A percentile compares a stretch with the other conserved stretches of the same genome.
Conservation (phyloP, 208 protist species). For the Plasmodiophora brassicae region DNA sequence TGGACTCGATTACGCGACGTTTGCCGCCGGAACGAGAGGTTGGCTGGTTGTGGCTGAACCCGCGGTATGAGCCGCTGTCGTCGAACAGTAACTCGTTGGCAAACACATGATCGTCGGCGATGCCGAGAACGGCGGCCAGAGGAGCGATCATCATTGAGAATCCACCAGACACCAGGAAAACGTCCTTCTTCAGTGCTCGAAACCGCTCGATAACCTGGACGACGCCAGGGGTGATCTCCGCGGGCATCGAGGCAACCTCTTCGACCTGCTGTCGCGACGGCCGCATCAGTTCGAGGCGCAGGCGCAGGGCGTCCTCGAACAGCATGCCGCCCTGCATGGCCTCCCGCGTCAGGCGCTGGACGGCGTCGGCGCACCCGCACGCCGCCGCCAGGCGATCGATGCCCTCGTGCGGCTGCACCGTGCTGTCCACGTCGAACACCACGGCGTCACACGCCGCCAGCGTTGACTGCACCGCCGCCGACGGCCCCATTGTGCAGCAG, state of each 20-base stretch:
- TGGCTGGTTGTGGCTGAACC: background rate
- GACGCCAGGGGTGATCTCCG: background rate
- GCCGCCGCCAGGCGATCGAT: constrained; percentile 12
- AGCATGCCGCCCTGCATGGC: constrained; percentile 20
- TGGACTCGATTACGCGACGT: background rate
- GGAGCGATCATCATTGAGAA: constrained; percentile 30
- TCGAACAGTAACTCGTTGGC: constrained; percentile 34
- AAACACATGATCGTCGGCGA: background rate
- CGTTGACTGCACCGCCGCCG: no score
- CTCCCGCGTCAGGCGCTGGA: background rate
- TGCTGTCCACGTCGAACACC: constrained; percentile 34
- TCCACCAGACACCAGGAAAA: constrained; percentile 35
- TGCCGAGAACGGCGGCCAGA: background rate
- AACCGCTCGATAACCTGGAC: background rate
- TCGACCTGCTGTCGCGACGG: background rate
- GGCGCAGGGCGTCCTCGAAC: constrained; percentile 29
- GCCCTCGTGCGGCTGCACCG: constrained; percentile 2
- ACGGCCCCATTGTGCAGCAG: no score
- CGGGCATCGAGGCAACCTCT: background rate
- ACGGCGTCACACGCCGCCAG: no score
- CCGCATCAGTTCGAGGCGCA: background rate
- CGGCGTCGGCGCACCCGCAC: background rate
- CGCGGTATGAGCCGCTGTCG: background rate
- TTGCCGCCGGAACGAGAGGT: constrained; percentile 32
- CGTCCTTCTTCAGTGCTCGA: background rate